Conservation (phyloP, 768 basidiomycete genomes). For the Leccinum disarticulatum region DNA sequence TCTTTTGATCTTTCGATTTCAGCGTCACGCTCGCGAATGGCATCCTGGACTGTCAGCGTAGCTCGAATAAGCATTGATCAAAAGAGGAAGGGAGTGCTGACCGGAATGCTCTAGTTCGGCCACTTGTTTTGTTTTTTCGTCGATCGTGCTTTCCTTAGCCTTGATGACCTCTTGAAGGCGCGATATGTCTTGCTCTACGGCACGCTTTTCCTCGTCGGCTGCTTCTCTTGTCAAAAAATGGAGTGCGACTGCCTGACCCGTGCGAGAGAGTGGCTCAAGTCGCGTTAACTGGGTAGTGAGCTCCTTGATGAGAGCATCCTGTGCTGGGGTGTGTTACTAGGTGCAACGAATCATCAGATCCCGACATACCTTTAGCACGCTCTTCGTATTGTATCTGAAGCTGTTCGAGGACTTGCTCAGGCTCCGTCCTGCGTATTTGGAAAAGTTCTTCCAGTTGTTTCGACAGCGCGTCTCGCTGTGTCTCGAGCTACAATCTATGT, state of each 20-base stretch:
- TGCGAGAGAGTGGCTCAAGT: conserved; percentile 52
- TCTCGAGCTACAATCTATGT: conserved; percentile 28
- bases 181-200: conserved; percentile 47
- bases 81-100: conserved; percentile 29
- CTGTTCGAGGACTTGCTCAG: conserved; percentile 54
- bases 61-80: not conserved
- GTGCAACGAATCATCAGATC: not conserved
- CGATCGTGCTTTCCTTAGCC: conserved; percentile 42
- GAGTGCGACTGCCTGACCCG: conserved; percentile 50
- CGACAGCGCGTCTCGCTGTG: conserved; percentile 47
- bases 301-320: conserved; percentile 46
- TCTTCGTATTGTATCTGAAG: conserved; percentile 52
- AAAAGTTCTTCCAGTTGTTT: conserved; percentile 60
- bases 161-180: conserved; percentile 44
- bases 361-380: conserved; percentile 47
- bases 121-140: conserved; percentile 47
- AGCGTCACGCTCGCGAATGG: conserved; percentile 54
- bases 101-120: conserved; percentile 47
- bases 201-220: conserved; percentile 66
- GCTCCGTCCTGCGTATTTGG: conserved; percentile 59
- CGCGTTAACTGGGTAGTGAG: conserved; percentile 54
- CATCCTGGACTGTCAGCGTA: conserved; percentile 44
- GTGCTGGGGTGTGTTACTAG: conserved; percentile 41
- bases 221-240: conserved; percentile 74
- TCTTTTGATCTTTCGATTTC: conserved; percentile 59